Evolutionary conservation across 257 asterid species (phyloP), one percentile per base, ranked within the genome.

Genomic region (Scutellaria minor): DNA sequence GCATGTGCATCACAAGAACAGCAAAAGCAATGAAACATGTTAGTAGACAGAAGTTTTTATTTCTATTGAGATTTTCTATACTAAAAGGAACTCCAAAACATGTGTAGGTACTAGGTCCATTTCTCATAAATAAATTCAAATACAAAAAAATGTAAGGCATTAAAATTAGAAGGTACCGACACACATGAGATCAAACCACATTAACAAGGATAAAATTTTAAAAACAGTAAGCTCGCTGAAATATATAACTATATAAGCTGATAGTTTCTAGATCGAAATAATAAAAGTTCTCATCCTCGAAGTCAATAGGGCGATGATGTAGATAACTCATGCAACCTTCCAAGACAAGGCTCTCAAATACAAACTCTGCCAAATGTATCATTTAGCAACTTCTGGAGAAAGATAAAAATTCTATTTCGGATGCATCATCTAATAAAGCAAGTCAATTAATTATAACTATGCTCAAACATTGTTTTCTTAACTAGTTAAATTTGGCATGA

Each of bases 1-100:
- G 96, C 81, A 83, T 14, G 64, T 22, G 58, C 68, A 66, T 22
- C 20, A 62, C 58, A 39, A 73, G 56, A 70, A 75, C 47, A 73
- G 53, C 22, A 73, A 62, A 9, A 45, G 31, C 56, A 56, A 14
- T 54, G 37, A 67, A 57, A 50, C 42, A 51, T 37, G 56, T 62
- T 52, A 79, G 75, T 71, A 42, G 51, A 57, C 66, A 52, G 48
- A 53, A 57, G 40, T 48, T 44, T 66, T 42, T 24, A 59, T 53
- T 27, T 54, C 44, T 31, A 44, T 42, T 41, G 64, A 50, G 10
- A 12, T 59, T 22, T 68, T 54, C 27, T 41, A 42, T 22, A 61
- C 40, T 54, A 66, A 50, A 73, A 77, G 74, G 39, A 72, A 55
- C 15, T 37, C 50, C 47, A 40, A 45, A 46, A 50, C 42, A 68